Evolutionary conservation across 202 grass and related monocot genomes (phyloP), one percentile per base, ranked within the genome.

Genomic region (Panicum hallii): DNA sequence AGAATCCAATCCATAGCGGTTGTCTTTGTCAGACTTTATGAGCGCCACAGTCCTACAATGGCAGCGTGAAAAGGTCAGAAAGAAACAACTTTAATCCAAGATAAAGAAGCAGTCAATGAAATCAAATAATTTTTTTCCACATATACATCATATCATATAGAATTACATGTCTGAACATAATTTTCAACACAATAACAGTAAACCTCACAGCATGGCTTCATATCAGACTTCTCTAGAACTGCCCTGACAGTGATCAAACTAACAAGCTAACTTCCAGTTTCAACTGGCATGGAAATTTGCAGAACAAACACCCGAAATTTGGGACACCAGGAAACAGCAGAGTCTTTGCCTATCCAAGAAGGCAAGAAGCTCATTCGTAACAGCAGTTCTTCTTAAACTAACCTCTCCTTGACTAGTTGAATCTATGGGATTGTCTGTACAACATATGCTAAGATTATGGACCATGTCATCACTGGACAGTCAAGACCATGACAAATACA

Each of bases 11-110:
- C 81, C 89, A 56, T 99, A 99, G 82, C 93, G 85, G 14, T 82
- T 95, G 73, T 99, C 91, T 64, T 95, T 99, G 72, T 92, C 80
- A 13, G 96, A 95, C 66, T 96, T 99, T 74, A 99, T 87, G 74
- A 99, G 72, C 26, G 86, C 93, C 66, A 92, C 88, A 32, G 49
- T 92, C 86, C 96, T 99, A 90, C 41, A 6, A 85, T 75, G 28
- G 3, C 17, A 63, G 54, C 16, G 2, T 40, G 41, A 83, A 63
- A 88, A 42, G 66, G 69, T 87, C 54, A 83, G 52, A 82, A 62
- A 62, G 26, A 38, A 58, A 60, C 6, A 55, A 7, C 6, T 26
- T 52, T 20, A 57, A 60, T 32, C 14, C 38, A 63, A 60, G 20
- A 42, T 8, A 62, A 52, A 53, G 50, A 16, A 17, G 50, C 44